Conservation (phyloP, 768 basidiomycete species). For the Auricularia heimuer region DNA sequence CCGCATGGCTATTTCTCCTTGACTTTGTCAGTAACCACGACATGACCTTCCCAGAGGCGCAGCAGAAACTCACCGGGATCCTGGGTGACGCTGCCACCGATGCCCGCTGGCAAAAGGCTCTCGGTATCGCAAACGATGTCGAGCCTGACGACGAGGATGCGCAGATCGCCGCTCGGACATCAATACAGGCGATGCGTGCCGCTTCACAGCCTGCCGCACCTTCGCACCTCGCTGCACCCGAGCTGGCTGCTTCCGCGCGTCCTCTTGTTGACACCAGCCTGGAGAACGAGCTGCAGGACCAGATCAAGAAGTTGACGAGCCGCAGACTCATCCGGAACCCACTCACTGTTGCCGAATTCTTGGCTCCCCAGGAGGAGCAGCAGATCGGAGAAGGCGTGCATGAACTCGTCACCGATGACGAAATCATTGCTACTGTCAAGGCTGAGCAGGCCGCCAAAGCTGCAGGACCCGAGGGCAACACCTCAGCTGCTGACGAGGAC, state of each 20-base stretch:
- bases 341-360: slow-evolving; percentile 9
- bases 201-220: neutral
- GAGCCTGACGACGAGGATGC: slow-evolving; percentile 2
- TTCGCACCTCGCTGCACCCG: too few species aligned
- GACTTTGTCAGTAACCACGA: neutral
- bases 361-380: slow-evolving; percentile 14
- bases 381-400: neutral
- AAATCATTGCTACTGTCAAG: neutral
- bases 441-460: neutral
- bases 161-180: neutral
- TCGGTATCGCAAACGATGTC: slow-evolving; percentile 13
- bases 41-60: neutral
- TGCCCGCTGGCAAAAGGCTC: slow-evolving; percentile 14
- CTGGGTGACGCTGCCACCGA: slow-evolving; percentile 9
- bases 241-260: neutral
- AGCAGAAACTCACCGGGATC: neutral
- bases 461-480: neutral
- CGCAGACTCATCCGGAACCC: slow-evolving; percentile 9
- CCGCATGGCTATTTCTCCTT: neutral
- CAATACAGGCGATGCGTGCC: neutral
- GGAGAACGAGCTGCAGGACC: slow-evolving; percentile 11
- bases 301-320: slow-evolving; percentile 11
- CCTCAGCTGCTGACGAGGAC: too few species aligned
- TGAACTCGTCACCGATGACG: neutral
- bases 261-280: slow-evolving; percentile 1